Base-by-base conservation (phyloP, 345 rosid genomes). In the Kernera saxatilis region DNA sequence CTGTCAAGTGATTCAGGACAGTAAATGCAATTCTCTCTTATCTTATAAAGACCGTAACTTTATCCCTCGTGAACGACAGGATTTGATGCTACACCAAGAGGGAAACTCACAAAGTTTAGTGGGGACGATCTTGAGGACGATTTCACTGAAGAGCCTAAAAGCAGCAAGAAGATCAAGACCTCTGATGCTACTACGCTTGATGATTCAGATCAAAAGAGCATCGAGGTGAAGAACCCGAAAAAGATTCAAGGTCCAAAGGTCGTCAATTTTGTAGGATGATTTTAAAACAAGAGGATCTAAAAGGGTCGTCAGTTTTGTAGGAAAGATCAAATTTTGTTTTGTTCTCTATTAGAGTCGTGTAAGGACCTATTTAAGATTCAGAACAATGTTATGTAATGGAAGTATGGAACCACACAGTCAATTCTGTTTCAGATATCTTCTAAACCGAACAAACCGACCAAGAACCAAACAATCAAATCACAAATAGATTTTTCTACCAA, bases 101-200 rank as follows among this genome's bases (percentile, higher is more conserved):
- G 87, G n/a, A 72, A 81, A 59, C 78, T 91, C 62, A 91, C 93
- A 50, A 88, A 84, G 81, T 78, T 37, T 0, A 84, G 97, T 12
- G 96, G 99, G 29, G 97, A 91, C n/a, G 93, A 94, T 76, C 93
- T 94, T 22, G 93, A 84, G 10, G 97, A 91, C 14, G 99, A 94
- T 74, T 91, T 91, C 81, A 22, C 66, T 37, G 84, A 80, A 53
- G 82, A 61, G 32, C 41, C 74, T 30, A 22, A 19, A 63, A 75
- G 53, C 37, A 53, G 26, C 70, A 76, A 74, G 51, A 83, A 81
- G 43, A 78, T 72, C 22, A 73, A 71, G 73, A 39, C 45, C 48
- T 59, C 71, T 8, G 78, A 65, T 30, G 60, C 2, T 32, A 15
- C 66, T 14, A 61, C 59, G 43, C 53, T 30, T 3, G 76, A 22